A percentile compares a stretch with the other conserved stretches of the same genome.
Evolutionary conservation across 192 early-diverging fungal species (phyloP).

Genomic region (Polychytrium aggregatum): DNA sequence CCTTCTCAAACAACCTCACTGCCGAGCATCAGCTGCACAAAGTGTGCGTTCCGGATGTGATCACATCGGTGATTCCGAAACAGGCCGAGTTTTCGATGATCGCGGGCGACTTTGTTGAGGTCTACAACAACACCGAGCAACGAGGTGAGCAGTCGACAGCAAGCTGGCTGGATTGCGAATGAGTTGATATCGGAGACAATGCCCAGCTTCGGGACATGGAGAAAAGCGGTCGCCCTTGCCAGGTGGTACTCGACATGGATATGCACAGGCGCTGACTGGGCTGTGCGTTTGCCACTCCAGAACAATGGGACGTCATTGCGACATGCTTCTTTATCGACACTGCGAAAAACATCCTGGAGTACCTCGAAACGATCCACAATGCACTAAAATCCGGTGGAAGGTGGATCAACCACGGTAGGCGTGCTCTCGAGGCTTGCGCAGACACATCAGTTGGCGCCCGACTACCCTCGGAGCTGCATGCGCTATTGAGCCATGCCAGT

Average conservation of each 20-base stretch:
- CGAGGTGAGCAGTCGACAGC: conserved; percentile 23
- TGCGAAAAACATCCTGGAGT: conserved; percentile 81
- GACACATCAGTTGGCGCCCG: not conserved
- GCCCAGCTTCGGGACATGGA: no score
- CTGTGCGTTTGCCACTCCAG: no score
- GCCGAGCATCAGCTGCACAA: conserved; percentile 50
- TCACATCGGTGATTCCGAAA: conserved; percentile 41
- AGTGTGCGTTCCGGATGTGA: conserved; percentile 76
- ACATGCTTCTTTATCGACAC: conserved; percentile 99
- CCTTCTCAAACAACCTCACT: conserved; percentile 68
- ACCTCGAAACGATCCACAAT: conserved; percentile 71
- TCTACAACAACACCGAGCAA: conserved; percentile 57
- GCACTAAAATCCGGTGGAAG: conserved; percentile 49
- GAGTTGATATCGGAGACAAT: no score
- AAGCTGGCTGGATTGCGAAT: no score
- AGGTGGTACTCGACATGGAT: not conserved
- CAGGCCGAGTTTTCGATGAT: conserved; percentile 88
- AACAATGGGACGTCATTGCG: conserved; percentile 76
- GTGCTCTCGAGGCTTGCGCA: not conserved
- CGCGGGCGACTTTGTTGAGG: conserved; percentile 92
- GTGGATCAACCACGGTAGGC: conserved; percentile 34
- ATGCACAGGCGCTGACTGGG: no score
- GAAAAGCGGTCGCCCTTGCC: no score
- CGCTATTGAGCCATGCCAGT: not conserved
- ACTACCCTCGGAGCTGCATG: not conserved